These are phyloP conservation scores for Lasiosphaeriaceae sp. DNA, from an alignment of 495 filamentous ascomycete genomes.

Conservation along the genomic window DNA sequence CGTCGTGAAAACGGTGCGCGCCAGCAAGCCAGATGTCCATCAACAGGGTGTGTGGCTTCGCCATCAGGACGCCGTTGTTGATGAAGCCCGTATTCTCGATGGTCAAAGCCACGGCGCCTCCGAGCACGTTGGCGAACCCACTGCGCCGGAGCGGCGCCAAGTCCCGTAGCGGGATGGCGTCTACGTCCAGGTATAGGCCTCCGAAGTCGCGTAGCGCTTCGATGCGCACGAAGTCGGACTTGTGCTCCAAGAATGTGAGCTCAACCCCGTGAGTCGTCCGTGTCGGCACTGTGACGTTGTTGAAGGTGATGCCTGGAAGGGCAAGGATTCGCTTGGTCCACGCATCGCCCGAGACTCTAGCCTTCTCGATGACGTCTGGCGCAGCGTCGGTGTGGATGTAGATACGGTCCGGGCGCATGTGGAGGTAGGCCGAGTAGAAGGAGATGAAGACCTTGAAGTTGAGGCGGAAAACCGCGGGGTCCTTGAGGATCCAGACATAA, in stretches of 20 bases:
- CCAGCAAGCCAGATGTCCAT: slow-evolving; percentile 11
- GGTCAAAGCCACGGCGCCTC: slow-evolving; percentile 9
- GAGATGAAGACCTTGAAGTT: slow-evolving; percentile 22
- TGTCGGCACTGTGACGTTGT: slow-evolving; percentile 11
- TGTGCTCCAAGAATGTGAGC: slow-evolving; percentile 15
- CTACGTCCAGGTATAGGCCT: slow-evolving; percentile 21
- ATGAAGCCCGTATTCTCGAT: slow-evolving; percentile 12
- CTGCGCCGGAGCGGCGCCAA: slow-evolving; percentile 11
- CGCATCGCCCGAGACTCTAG: slow-evolving; percentile 6
- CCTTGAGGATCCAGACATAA: slow-evolving; percentile 24
- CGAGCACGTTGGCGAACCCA: slow-evolving; percentile 20
- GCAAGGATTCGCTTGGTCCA: slow-evolving; percentile 19
- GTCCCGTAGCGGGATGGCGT: slow-evolving; percentile 18
- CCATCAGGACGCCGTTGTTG: slow-evolving; percentile 22
- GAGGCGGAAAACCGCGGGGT: slow-evolving; percentile 15
- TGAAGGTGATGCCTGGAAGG: slow-evolving; percentile 11
- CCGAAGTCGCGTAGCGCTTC: slow-evolving; percentile 10
- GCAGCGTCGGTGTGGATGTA: slow-evolving; percentile 26
- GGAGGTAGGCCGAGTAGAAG: slow-evolving; percentile 21
- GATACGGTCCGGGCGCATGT: slow-evolving; percentile 17
- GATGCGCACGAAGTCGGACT: slow-evolving; percentile 19
- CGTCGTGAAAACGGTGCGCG: slow-evolving; percentile 14
- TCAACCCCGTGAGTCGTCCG: slow-evolving; percentile 9
- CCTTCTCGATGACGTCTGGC: slow-evolving; percentile 10
- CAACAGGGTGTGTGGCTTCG: slow-evolving; percentile 8